Evolutionary conservation across 2,329 filamentous ascomycete genomes (phyloP), one percentile per base, ranked within the genome.

Genomic region (Cryphonectria parasitica): DNA sequence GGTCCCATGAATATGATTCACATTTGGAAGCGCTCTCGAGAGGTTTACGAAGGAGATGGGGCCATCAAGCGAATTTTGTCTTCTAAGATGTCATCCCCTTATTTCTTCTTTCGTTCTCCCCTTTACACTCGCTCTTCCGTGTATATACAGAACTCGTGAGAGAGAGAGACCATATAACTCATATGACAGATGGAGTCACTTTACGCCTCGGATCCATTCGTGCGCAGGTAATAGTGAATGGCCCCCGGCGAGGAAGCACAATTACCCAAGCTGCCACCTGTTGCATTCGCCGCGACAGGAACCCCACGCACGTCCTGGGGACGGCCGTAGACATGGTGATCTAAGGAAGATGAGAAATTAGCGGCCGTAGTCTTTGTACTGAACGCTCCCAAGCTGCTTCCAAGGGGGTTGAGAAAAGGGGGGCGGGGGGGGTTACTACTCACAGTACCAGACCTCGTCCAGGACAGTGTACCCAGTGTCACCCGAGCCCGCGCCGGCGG

Each of bases 391-490:
- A 11, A 39, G 36, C 36, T 13, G 8, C 36, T 10, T 39, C 36
- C 10, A 39, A 39, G 11, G 36, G 36, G 45, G 45, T 7, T 7
- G 17, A n/a, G n/a, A n/a, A n/a, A n/a, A n/a, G 41, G 41, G 11
- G 13, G 41, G 41, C 3, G 41, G 41, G 52, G 10, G 0, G 5
- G n/a, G 25, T 49, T 49, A 19, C 52, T 58, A 72, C 72, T 69
- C 8, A 73, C 72, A 91, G 76, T 91, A 92, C 89, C 89, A 92
- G 17, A 90, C 83, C 82, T 92, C 90, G 71, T 78, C 85, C 64
- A 92, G 74, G 43, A 85, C 82, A 1, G 88, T 91, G 73, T 80
- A 80, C 1, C 90, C 89, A 69, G 81, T 85, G 75, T 91, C 89
- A 2, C 76, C 75, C 2, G 83, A 85, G 28, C 85, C 85, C 71